A percentile compares a stretch with the other conserved stretches of the same genome.
Conservation (phyloP, 345 rosid species). For the Brassica incana region DNA sequence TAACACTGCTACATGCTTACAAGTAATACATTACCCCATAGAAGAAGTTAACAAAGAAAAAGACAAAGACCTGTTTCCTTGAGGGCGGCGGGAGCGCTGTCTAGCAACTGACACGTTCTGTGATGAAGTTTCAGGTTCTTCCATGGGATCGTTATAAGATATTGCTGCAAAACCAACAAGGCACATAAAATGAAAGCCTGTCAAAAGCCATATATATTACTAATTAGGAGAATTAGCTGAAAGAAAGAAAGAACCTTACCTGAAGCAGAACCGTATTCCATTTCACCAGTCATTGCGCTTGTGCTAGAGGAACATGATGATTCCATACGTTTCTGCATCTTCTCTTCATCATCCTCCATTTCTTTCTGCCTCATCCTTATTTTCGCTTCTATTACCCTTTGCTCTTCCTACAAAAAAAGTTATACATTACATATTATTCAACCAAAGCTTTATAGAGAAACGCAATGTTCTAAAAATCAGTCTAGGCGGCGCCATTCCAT, state of each 20-base stretch:
- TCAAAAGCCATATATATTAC: neutral
- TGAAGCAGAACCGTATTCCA: constrained; percentile 53
- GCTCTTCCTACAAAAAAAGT: constrained; percentile 74
- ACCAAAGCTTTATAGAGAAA: neutral
- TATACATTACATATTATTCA: neutral
- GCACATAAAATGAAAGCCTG: neutral
- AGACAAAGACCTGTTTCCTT: constrained; percentile 58
- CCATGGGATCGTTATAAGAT: constrained; percentile 49
- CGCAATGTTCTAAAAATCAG: neutral
- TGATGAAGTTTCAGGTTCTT: constrained; percentile 53
- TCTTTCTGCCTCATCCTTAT: constrained; percentile 86
- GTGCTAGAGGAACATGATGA: constrained; percentile 61
- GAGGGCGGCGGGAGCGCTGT: constrained; percentile 44
- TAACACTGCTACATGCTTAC: neutral
- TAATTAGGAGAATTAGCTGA: neutral
- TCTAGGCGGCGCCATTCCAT: neutral
- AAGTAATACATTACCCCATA: neutral
- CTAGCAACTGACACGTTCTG: constrained; percentile 47
- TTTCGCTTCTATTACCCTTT: constrained; percentile 94
- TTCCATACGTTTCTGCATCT: constrained; percentile 75
- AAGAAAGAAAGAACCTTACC: constrained; percentile 45
- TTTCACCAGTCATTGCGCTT: constrained; percentile 50
- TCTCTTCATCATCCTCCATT: constrained; percentile 84
- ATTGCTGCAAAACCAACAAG: constrained; percentile 46
- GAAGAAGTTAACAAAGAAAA: neutral